phyloP scores from a whole-genome alignment of 2,329 filamentous ascomycete species.

The Fusarium begoniae region DNA sequence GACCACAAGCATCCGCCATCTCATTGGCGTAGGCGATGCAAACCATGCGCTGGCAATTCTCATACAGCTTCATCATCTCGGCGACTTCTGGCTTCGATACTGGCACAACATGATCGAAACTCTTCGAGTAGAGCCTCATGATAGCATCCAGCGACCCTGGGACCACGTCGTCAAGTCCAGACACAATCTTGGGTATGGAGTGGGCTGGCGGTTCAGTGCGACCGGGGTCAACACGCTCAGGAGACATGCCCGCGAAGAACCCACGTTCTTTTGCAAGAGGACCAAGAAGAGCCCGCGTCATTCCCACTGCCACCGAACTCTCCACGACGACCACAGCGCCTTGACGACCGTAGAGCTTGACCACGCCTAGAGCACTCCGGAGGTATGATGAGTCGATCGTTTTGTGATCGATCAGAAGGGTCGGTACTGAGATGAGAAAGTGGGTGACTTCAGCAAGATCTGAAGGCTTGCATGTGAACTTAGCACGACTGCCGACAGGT shows the following conservation, averaged over 20 bases:
- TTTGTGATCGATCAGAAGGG: constrained; percentile 57
- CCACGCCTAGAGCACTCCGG: constrained; percentile 53
- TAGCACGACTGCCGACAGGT: constrained; percentile 40
- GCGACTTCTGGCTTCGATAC: constrained; percentile 64
- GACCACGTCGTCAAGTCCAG: constrained; percentile 58
- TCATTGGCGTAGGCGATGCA: constrained; percentile 65
- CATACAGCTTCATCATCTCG: constrained; percentile 67
- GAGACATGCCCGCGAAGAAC: constrained; percentile 61
- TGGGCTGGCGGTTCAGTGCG: constrained; percentile 51
- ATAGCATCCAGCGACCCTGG: constrained; percentile 58
- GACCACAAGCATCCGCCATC: constrained; percentile 62
- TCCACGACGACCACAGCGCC: constrained; percentile 62
- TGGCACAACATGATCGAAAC: constrained; percentile 58
- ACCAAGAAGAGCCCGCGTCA: constrained; percentile 60
- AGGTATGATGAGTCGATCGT: constrained; percentile 59
- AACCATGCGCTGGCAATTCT: constrained; percentile 66
- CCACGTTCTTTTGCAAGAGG: constrained; percentile 54
- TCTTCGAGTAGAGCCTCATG: constrained; percentile 54
- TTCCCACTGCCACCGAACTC: constrained; percentile 63
- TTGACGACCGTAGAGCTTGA: constrained; percentile 52
- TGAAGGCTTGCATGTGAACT: constrained; percentile 50
- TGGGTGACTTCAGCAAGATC: constrained; percentile 57
- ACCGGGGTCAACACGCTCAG: constrained; percentile 63
- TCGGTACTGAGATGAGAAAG: constrained; percentile 64
- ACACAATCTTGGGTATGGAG: constrained; percentile 63